Conservation (phyloP, 2,329 filamentous ascomycete species). For the Aspergillus texensis region DNA sequence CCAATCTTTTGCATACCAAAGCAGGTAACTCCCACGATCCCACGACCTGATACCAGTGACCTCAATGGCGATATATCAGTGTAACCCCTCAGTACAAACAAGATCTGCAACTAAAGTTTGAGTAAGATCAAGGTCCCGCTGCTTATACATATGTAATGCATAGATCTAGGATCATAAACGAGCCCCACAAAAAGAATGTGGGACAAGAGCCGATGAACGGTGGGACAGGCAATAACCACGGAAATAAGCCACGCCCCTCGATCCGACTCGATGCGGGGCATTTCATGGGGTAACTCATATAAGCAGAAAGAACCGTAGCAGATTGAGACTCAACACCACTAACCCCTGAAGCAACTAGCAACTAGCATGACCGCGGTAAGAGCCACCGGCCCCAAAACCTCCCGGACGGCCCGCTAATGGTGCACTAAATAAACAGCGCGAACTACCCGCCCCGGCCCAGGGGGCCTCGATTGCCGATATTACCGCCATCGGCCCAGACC, state of each 20-base stretch:
- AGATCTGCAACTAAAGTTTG: no score
- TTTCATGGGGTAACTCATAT: neutral
- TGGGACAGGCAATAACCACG: no score
- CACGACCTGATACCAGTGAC: no score
- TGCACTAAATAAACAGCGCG: neutral
- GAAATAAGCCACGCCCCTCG: neutral
- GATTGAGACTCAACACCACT: neutral
- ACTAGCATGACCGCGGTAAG: neutral
- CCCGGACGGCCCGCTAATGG: neutral
- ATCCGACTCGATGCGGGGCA: neutral
- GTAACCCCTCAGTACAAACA: no score
- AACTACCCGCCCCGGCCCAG: neutral
- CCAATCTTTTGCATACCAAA: no score
- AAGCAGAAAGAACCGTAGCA: neutral
- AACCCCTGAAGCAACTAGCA: neutral
- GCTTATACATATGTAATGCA: no score
- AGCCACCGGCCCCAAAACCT: no score
- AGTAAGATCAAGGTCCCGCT: no score
- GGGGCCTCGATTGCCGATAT: slow-evolving; percentile 7
- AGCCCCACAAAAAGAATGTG: neutral
- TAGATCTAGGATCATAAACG: neutral
- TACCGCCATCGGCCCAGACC: slow-evolving; percentile 17
- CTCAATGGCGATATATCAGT: no score
- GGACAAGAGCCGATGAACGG: neutral
- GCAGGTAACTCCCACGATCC: no score